Percentiles rank a stretch among this genome's conserved stretches.
phyloP scores from a whole-genome alignment of 441 rosid genomes.

The Corymbia calophylla region DNA sequence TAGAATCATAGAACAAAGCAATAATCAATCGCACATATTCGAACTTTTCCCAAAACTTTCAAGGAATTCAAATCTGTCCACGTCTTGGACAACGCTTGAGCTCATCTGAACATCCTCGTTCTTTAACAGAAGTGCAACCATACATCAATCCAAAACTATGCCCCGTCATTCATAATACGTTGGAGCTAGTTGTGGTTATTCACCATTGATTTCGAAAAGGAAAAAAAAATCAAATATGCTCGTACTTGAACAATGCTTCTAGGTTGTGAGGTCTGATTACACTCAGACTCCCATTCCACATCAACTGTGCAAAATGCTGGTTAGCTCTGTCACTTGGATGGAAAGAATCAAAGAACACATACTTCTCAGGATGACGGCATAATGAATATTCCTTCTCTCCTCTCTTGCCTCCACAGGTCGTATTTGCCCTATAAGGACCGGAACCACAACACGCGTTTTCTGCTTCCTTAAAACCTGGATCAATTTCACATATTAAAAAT shows the following conservation, averaged over 20 bases:
- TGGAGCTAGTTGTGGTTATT: too few species aligned
- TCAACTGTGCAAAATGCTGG: background rate
- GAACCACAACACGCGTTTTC: slow-evolving; percentile 25
- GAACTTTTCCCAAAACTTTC: too few species aligned
- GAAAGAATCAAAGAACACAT: slow-evolving; percentile 12
- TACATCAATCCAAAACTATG: too few species aligned
- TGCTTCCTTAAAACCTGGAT: slow-evolving; percentile 21
- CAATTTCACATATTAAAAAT: background rate
- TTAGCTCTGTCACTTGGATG: slow-evolving; percentile 14
- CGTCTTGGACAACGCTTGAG: too few species aligned
- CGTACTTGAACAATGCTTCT: background rate
- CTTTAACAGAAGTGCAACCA: too few species aligned
- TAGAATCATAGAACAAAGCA: too few species aligned
- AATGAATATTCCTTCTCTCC: background rate
- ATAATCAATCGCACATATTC: too few species aligned
- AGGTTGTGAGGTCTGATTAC: background rate
- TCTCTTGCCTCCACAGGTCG: slow-evolving; percentile 8
- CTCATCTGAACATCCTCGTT: too few species aligned
- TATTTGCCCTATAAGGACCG: slow-evolving; percentile 15
- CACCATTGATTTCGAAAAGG: background rate
- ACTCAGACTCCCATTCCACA: background rate
- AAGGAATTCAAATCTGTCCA: too few species aligned
- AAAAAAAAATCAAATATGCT: background rate
- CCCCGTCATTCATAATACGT: too few species aligned
- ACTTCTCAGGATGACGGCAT: slow-evolving; percentile 6